Conservation (phyloP, 2,329 filamentous ascomycete genomes). For the Colletotrichum sp. region DNA sequence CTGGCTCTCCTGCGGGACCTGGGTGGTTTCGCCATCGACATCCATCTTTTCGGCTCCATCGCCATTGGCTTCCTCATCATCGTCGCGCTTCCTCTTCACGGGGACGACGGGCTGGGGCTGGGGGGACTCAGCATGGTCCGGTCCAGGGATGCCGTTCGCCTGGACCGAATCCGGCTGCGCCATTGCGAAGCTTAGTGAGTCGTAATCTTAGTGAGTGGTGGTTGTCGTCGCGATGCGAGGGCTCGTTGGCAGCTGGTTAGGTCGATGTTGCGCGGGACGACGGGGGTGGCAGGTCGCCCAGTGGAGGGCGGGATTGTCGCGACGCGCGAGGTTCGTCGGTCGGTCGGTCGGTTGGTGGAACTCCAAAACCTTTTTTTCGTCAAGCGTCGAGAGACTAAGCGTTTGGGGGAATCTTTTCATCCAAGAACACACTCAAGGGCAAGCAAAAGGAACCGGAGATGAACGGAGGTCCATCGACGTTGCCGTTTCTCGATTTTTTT, state of each 20-base stretch:
- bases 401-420: constrained; percentile 35
- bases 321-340: constrained; percentile 24
- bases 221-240: constrained; percentile 2
- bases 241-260: background rate
- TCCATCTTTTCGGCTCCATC: constrained; percentile 27
- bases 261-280: constrained; percentile 19
- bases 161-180: constrained; percentile 44
- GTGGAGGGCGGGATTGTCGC: constrained; percentile 23
- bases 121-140: constrained; percentile 32
- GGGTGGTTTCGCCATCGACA: constrained; percentile 28
- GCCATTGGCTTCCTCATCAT: constrained; percentile 39
- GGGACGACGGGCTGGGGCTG: constrained; percentile 38
- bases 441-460: constrained; percentile 9
- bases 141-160: constrained; percentile 47
- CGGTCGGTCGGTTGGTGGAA: constrained; percentile 37
- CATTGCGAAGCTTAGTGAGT: constrained; percentile 33
- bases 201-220: background rate
- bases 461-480: constrained; percentile 20
- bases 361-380: constrained; percentile 41
- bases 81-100: constrained; percentile 66
- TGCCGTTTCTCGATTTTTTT: constrained; percentile 11
- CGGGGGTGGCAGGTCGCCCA: constrained; percentile 20
- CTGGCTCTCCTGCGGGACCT: constrained; percentile 26
- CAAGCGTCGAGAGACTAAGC: constrained; percentile 34
- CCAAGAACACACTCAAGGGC: constrained; percentile 19